A percentile compares a stretch with the other conserved stretches of the same genome.
Evolutionary conservation across 202 grass and related monocot genomes (phyloP).

Genomic region (Saccharum hybrid): DNA sequence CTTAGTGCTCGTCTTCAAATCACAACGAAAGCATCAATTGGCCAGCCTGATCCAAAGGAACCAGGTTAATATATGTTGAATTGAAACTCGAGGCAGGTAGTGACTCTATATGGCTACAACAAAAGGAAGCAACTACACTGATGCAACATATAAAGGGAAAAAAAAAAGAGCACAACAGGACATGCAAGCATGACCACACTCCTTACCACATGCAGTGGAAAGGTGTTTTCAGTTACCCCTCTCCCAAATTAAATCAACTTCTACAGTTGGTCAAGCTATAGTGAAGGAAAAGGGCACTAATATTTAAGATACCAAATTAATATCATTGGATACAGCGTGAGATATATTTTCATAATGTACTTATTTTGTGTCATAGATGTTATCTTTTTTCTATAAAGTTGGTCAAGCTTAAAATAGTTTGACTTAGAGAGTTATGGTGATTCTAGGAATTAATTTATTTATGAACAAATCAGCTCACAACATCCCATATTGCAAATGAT

Average conservation of each 20-base stretch:
- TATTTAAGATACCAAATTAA: not conserved
- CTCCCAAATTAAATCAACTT: not conserved
- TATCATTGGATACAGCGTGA: not conserved
- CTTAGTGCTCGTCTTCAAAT: not conserved
- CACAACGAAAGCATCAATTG: constrained; percentile 5
- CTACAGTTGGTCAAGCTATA: not conserved
- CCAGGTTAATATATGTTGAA: constrained; percentile 31
- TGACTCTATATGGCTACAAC: not conserved
- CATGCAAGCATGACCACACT: not conserved
- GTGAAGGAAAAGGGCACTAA: not conserved
- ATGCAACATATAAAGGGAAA: too few species aligned
- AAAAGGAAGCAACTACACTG: not conserved
- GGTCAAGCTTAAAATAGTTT: too few species aligned
- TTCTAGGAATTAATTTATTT: not conserved
- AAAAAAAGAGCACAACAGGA: too few species aligned
- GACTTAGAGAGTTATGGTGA: too few species aligned
- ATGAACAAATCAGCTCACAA: not conserved
- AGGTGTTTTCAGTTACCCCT: not conserved
- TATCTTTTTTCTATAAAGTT: not conserved
- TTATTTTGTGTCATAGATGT: not conserved
- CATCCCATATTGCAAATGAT: not conserved
- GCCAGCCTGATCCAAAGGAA: constrained; percentile 35
- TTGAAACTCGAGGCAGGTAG: not conserved
- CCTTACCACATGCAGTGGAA: not conserved
- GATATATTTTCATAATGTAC: not conserved